Percentiles rank a stretch among this genome's conserved stretches.
These are phyloP conservation scores for Phytophthora melonis DNA, from an alignment of 352 stramenopile species.

Conservation along the genomic window DNA sequence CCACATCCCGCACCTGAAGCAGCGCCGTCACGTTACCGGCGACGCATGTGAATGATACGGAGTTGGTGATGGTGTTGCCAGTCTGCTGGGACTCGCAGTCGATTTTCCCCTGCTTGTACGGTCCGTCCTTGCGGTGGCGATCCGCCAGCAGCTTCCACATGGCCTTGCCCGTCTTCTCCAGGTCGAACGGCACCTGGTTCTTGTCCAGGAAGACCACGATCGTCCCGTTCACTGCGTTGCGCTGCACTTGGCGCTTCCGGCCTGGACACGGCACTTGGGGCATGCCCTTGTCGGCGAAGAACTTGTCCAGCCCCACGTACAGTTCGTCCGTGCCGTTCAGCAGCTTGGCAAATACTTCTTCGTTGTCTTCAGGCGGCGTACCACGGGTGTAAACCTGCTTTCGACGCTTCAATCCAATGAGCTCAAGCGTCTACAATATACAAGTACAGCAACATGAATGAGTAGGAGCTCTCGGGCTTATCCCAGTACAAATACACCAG, in stretches of 20 bases:
- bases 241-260: conserved; percentile 22
- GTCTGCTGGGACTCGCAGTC: conserved; percentile 29
- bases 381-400: conserved; percentile 22
- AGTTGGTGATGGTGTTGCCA: conserved; percentile 29
- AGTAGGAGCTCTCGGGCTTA: neutral
- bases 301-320: conserved; percentile 29
- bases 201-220: conserved; percentile 39
- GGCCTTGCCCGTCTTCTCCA: conserved; percentile 31
- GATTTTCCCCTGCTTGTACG: conserved; percentile 30
- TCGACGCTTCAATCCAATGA: conserved; percentile 33
- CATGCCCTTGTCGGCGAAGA: conserved; percentile 30
- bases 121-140: conserved; percentile 29
- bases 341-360: conserved; percentile 32
- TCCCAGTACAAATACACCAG: neutral
- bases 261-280: conserved; percentile 27
- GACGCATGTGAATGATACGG: conserved; percentile 35
- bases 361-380: conserved; percentile 22
- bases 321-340: conserved; percentile 34
- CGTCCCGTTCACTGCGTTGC: conserved; percentile 21
- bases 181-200: conserved; percentile 39
- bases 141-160: conserved; percentile 36
- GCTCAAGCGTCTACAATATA: conserved; percentile 27
- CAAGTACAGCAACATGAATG: too few relatives aligned
- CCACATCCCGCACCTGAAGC: conserved; percentile 35
- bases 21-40: conserved; percentile 20